Evolutionary conservation across 306 rosid species (phyloP).

Genomic region (Herpetospermum pedunculosum): DNA sequence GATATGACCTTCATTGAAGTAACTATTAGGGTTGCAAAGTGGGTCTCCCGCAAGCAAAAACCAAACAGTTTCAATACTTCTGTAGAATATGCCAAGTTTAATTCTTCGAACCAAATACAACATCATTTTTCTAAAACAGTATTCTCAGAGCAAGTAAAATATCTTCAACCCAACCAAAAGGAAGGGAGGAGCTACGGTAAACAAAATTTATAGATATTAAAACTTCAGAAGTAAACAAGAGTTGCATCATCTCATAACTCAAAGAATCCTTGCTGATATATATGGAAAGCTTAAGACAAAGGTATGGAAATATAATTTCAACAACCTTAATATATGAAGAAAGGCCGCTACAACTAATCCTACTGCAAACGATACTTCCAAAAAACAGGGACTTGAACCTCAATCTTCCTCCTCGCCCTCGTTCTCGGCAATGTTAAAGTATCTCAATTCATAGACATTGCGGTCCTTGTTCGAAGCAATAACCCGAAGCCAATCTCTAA

Average conservation of each 20-base stretch:
- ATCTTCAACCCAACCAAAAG: background rate
- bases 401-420: slow-evolving; percentile 91
- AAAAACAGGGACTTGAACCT: background rate
- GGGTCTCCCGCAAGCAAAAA: background rate
- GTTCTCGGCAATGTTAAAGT: slow-evolving; percentile 89
- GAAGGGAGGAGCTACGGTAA: background rate
- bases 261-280: background rate
- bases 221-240: background rate
- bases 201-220: background rate
- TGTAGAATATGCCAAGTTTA: background rate
- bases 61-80: background rate
- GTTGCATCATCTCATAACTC: slow-evolving; percentile 1
- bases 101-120: background rate
- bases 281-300: background rate
- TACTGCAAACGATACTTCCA: background rate
- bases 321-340: background rate
- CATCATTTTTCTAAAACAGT: background rate
- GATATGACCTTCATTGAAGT: background rate
- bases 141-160: background rate
- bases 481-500: slow-evolving; percentile 93
- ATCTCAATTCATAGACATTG: slow-evolving; percentile 73
- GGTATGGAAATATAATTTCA: background rate
- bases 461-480: slow-evolving; percentile 88
- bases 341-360: background rate
- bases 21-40: background rate